These are phyloP conservation scores for Cairneyella variabilis DNA, from an alignment of 495 filamentous ascomycete species.

Conservation along the genomic window DNA sequence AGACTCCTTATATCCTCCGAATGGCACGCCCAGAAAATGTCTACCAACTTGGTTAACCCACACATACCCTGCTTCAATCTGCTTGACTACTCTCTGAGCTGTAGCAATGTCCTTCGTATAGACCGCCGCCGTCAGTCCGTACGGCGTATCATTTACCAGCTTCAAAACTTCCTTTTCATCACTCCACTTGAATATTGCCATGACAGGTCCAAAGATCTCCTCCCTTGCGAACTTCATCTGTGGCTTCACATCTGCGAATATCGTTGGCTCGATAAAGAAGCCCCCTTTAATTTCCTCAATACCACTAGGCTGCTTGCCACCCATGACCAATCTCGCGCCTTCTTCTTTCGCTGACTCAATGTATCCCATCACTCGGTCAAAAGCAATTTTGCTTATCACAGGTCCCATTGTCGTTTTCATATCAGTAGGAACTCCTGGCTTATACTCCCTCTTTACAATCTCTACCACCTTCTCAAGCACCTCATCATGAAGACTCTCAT, in stretches of 20 bases:
- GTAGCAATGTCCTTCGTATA: constrained; percentile 92
- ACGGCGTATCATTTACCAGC: constrained; percentile 75
- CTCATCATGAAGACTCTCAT: constrained; percentile 92
- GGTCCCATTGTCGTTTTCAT: constrained; percentile 35
- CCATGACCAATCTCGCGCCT: constrained; percentile 77
- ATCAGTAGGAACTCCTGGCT: not conserved
- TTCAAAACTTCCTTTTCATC: constrained; percentile 77
- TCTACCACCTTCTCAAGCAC: constrained; percentile 56
- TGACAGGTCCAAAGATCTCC: constrained; percentile 95
- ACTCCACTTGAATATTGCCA: constrained; percentile 87
- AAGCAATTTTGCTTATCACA: constrained; percentile 88
- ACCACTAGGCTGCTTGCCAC: constrained; percentile 53
- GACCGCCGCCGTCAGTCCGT: constrained; percentile 83
- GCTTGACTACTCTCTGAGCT: constrained; percentile 78
- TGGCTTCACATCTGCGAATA: constrained; percentile 79
- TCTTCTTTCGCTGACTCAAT: constrained; percentile 81
- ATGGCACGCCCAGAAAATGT: constrained; percentile 71
- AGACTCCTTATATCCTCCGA: constrained; percentile 87
- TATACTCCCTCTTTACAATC: constrained; percentile 13
- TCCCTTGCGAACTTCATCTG: constrained; percentile 98
- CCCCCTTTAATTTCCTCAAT: constrained; percentile 60
- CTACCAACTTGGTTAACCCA: constrained; percentile 92
- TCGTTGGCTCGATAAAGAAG: constrained; percentile 95
- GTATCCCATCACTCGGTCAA: constrained; percentile 95
- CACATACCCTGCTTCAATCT: constrained; percentile 78